A percentile compares a stretch with the other conserved stretches of the same genome.
Evolutionary conservation across 202 grass and related monocot genomes (phyloP).

Genomic region (Schoenoplectus tabernaemontani): DNA sequence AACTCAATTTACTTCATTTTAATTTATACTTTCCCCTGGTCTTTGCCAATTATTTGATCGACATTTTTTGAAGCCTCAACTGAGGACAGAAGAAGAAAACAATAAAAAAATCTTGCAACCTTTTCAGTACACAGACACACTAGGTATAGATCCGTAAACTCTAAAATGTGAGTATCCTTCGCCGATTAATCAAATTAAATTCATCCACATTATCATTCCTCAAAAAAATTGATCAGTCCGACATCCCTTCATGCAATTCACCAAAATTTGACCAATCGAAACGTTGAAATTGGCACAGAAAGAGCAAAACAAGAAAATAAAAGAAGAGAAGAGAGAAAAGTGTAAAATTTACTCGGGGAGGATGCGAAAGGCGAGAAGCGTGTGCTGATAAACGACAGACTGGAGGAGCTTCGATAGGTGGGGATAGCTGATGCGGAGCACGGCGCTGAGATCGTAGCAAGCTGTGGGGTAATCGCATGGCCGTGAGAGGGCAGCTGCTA

Average conservation of each 20-base stretch:
- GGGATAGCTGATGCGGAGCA: conserved; percentile 50
- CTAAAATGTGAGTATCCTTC: no score
- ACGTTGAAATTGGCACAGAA: neutral
- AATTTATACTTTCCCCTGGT: neutral
- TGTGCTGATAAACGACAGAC: conserved; percentile 41
- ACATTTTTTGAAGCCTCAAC: neutral
- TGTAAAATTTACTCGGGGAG: conserved; percentile 53
- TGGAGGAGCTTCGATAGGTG: conserved; percentile 53
- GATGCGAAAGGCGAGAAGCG: conserved; percentile 56
- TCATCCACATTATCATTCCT: no score
- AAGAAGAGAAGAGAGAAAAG: no score
- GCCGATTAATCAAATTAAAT: no score
- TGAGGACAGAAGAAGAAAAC: neutral
- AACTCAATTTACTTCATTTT: neutral
- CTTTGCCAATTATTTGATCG: neutral
- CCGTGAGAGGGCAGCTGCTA: conserved; percentile 43
- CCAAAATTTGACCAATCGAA: no score
- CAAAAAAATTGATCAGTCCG: no score
- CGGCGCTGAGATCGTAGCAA: conserved; percentile 56
- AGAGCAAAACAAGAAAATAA: no score
- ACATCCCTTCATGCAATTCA: no score
- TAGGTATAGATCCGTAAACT: no score
- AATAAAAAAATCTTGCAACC: no score
- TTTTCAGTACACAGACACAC: no score
- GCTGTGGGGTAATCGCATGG: conserved; percentile 66